Evolutionary conservation across 345 rosid species (phyloP), one percentile per base, ranked within the genome.

Genomic region (Rhodomyrtus tomentosa): DNA sequence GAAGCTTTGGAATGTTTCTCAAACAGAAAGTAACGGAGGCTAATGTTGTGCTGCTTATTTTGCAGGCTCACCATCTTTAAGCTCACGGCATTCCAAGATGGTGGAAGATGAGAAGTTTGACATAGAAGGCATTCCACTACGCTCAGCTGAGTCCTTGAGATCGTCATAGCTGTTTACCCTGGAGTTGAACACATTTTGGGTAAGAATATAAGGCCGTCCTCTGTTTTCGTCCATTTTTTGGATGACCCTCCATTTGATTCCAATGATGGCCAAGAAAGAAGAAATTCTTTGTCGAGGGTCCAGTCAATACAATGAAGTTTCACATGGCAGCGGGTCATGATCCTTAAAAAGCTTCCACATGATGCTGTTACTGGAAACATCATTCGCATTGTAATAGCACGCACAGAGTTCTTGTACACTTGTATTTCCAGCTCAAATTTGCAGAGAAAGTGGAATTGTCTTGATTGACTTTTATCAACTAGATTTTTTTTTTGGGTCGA

Each of bases 91-190:
- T 36, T 81, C 89, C 62, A 93, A 90, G 90, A 93, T 87, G 55
- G n/a, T 56, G 10, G 90, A 88, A 50, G 95, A 91, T 29, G 91
- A 87, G 82, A 88, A 81, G 16, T 87, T 83, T 55, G 91, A 90
- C 76, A 84, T 79, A 6, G 95, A 93, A 88, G 93, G 91, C 85
- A 88, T 92, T 85, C 96, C 96, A 73, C 93, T 93, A 50, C 91
- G 93, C 84, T 89, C 88, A 49, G 90, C 88, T 85, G 94, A 90
- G 56, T 82, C 91, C 36, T 86, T 85, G 32, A 85, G 93, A 80
- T 59, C 90, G 55, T 86, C 89, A 49, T 92, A 88, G 86, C 81
- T 51, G 51, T 51, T 55, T 58, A 45, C 84, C 85, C 50, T 22
- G 55, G 42, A 82, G 76, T 58, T 82, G 85, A 42, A 27, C 82